phyloP scores from a whole-genome alignment of 2,329 filamentous ascomycete species.

The Albophoma yamanashiensis region DNA sequence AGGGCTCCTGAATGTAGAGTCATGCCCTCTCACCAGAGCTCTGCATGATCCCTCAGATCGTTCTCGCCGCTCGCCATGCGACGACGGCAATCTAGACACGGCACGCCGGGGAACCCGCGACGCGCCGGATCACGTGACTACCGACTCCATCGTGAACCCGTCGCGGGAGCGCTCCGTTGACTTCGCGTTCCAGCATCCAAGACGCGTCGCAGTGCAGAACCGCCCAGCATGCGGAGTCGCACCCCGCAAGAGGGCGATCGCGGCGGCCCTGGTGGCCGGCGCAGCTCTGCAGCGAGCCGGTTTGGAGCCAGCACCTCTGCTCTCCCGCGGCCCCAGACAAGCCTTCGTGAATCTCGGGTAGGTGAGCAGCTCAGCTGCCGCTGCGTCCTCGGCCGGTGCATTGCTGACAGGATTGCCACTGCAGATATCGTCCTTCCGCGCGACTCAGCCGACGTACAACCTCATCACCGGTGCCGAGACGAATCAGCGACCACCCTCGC shows the following conservation, averaged over 20 bases:
- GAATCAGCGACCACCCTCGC: constrained; percentile 24
- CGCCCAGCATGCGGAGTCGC: constrained; percentile 20
- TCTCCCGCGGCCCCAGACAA: constrained; percentile 23
- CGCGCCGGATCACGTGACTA: neutral
- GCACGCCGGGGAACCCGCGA: neutral
- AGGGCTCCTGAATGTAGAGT: neutral
- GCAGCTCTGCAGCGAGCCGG: constrained; percentile 17
- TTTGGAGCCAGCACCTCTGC: constrained; percentile 25
- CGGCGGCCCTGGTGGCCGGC: constrained; percentile 16
- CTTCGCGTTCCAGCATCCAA: neutral
- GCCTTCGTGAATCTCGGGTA: constrained; percentile 27
- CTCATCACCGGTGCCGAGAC: constrained; percentile 44
- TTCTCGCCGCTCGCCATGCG: too few species aligned
- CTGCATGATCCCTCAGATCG: too few species aligned
- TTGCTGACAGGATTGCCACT: neutral
- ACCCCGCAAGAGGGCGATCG: constrained; percentile 19
- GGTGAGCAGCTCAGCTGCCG: constrained; percentile 13
- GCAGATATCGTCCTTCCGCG: constrained; percentile 35
- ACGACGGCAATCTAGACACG: neutral
- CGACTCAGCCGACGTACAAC: constrained; percentile 47
- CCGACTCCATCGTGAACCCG: neutral
- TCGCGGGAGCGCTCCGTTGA: neutral
- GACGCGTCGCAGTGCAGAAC: constrained; percentile 1
- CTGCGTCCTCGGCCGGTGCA: neutral
- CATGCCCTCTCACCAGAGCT: neutral